phyloP scores from a whole-genome alignment of 192 early-diverging fungal genomes.

The Linnemannia elongata region DNA sequence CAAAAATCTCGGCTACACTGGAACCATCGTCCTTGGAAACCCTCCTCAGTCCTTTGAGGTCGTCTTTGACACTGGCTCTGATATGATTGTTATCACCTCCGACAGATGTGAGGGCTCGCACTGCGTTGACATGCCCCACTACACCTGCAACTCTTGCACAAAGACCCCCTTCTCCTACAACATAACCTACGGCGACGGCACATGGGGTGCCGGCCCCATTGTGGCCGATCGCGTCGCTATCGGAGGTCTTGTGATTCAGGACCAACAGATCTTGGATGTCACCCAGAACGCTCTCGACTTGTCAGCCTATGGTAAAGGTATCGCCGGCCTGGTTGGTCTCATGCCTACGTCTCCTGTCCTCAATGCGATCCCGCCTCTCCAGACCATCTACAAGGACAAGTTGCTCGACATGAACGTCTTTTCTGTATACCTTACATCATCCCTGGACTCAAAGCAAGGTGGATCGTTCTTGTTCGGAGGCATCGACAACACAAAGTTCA shows the following conservation, averaged over 20 bases:
- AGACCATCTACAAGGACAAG: conserved; percentile 41
- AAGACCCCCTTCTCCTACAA: conserved; percentile 51
- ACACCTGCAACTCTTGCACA: conserved; percentile 49
- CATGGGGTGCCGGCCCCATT: conserved; percentile 54
- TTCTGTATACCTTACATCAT: conserved; percentile 36
- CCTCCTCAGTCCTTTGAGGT: conserved; percentile 91
- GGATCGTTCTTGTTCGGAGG: conserved; percentile 53
- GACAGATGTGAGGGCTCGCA: conserved; percentile 39
- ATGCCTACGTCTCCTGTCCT: conserved; percentile 46
- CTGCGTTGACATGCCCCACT: conserved; percentile 42
- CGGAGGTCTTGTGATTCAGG: conserved; percentile 44
- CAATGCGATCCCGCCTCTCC: conserved; percentile 45
- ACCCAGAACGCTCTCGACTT: conserved; percentile 43
- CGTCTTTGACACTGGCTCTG: conserved; percentile 89
- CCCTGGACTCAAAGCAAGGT: conserved; percentile 22
- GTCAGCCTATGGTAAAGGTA: conserved; percentile 31
- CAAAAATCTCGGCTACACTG: conserved; percentile 80
- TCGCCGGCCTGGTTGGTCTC: conserved; percentile 46
- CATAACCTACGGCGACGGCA: conserved; percentile 57
- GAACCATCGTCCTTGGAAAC: conserved; percentile 85
- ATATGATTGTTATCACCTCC: conserved; percentile 56
- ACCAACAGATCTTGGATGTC: conserved; percentile 54
- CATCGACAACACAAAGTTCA: conserved; percentile 43
- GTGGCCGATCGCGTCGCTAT: conserved; percentile 44
- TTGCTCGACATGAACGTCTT: conserved; percentile 50